phyloP scores from a whole-genome alignment of 2,329 filamentous ascomycete genomes.

The Gnomoniopsis sp. region DNA sequence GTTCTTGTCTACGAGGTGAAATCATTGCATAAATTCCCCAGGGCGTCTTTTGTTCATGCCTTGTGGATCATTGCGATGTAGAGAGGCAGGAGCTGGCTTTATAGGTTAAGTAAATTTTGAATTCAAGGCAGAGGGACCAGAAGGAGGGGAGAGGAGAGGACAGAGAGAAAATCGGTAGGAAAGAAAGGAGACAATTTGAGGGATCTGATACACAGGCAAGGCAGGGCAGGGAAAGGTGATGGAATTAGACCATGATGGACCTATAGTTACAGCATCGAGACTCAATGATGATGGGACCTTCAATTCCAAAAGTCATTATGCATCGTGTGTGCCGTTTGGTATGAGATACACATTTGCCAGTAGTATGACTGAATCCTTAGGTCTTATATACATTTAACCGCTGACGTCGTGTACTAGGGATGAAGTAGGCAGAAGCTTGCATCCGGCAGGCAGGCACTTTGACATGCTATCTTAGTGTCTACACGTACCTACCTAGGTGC shows the following conservation, averaged over 20 bases:
- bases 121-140: background rate
- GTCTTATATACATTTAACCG: background rate
- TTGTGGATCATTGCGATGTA: background rate
- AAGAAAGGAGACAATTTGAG: background rate
- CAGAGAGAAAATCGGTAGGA: background rate
- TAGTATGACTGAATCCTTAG: no score
- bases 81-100: no score
- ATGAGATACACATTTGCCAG: background rate
- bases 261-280: slow-evolving; percentile 3
- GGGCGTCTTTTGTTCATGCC: background rate
- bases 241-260: slow-evolving; percentile 13
- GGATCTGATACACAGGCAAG: slow-evolving; percentile 7
- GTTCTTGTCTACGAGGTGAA: background rate
- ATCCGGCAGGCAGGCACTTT: background rate
- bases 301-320: no score
- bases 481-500: background rate
- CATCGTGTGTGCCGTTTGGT: no score
- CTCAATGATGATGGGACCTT: background rate
- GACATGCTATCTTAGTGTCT: background rate
- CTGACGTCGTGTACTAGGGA: slow-evolving; percentile 12
- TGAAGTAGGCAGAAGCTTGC: background rate
- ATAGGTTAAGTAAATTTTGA: no score
- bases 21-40: background rate
- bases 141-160: background rate
- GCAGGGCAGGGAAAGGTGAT: background rate